These are phyloP conservation scores for Parachaetomium inaequale DNA, from an alignment of 495 filamentous ascomycete genomes.

Conservation along the genomic window DNA sequence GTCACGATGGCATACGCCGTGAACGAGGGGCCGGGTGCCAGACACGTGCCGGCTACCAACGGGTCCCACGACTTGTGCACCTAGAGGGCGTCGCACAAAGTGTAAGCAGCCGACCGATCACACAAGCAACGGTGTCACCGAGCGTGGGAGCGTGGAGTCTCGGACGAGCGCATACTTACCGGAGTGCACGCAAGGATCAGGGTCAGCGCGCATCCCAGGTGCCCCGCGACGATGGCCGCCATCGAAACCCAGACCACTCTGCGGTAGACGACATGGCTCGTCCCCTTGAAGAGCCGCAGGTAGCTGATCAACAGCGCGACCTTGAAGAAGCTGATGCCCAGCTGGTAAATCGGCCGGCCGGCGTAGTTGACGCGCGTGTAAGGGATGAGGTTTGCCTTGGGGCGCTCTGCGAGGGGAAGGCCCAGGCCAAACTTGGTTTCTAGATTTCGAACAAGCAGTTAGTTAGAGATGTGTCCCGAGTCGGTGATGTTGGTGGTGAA, in stretches of 20 bases:
- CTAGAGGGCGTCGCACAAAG: slow-evolving; percentile 25
- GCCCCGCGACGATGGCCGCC: slow-evolving; percentile 40
- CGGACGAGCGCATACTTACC: slow-evolving; percentile 31
- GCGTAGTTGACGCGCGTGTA: slow-evolving; percentile 54
- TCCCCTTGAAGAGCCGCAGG: slow-evolving; percentile 50
- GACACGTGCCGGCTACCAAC: slow-evolving; percentile 40
- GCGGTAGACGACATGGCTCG: slow-evolving; percentile 45
- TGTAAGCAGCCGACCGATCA: background rate
- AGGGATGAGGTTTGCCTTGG: slow-evolving; percentile 35
- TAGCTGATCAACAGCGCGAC: slow-evolving; percentile 57
- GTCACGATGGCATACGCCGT: slow-evolving; percentile 52
- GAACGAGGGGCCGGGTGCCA: slow-evolving; percentile 50
- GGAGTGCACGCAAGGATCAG: slow-evolving; percentile 54
- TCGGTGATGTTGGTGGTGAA: background rate
- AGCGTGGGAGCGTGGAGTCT: slow-evolving; percentile 2
- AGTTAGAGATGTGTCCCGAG: background rate
- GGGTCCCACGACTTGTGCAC: slow-evolving; percentile 49
- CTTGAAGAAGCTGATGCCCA: slow-evolving; percentile 59
- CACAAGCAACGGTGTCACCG: background rate
- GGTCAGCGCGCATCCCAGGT: slow-evolving; percentile 48
- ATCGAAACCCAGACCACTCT: slow-evolving; percentile 49
- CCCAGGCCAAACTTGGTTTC: slow-evolving; percentile 54
- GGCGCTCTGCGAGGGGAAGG: slow-evolving; percentile 41
- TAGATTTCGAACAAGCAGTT: slow-evolving; percentile 16
- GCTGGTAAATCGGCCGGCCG: slow-evolving; percentile 56